A percentile compares a stretch with the other conserved stretches of the same genome.
phyloP scores from a whole-genome alignment of 1,284 basidiomycete genomes.

The Volvariella surrecta region DNA sequence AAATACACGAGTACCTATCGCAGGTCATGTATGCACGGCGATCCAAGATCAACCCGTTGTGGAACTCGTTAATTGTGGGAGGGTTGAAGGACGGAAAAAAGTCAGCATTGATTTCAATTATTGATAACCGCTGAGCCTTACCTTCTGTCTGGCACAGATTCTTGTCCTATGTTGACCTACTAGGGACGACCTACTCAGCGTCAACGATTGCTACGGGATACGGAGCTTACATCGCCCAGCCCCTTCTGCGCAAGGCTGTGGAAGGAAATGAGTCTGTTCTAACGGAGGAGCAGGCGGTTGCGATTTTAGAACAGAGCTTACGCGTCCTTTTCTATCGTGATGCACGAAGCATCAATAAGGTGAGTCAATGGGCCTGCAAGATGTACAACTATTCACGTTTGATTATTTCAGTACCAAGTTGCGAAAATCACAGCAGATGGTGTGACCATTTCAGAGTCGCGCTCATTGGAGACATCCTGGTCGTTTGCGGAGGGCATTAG shows the following conservation, averaged over 20 bases:
- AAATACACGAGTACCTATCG: slow-evolving; percentile 91
- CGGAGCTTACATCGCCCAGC: slow-evolving; percentile 92
- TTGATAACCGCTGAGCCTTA: neutral
- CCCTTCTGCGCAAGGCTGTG: slow-evolving; percentile 83
- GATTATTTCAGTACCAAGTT: slow-evolving; percentile 77
- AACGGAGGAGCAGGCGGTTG: slow-evolving; percentile 73
- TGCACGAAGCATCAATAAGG: slow-evolving; percentile 94
- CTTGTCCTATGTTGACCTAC: slow-evolving; percentile 92
- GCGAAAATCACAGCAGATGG: slow-evolving; percentile 82
- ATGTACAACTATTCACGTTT: neutral
- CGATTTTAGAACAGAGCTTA: slow-evolving; percentile 84
- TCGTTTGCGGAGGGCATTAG: slow-evolving; percentile 87
- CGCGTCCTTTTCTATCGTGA: slow-evolving; percentile 96
- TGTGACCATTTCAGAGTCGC: slow-evolving; percentile 75
- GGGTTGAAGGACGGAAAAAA: slow-evolving; percentile 77
- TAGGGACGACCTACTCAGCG: slow-evolving; percentile 92
- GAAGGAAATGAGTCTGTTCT: slow-evolving; percentile 76
- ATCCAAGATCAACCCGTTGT: slow-evolving; percentile 87
- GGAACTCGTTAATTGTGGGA: slow-evolving; percentile 95
- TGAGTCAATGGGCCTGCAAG: slow-evolving; percentile 24
- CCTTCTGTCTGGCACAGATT: too few species aligned
- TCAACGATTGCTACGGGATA: slow-evolving; percentile 97
- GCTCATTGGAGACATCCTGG: slow-evolving; percentile 78
- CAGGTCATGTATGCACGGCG: slow-evolving; percentile 89
- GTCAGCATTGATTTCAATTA: slow-evolving; percentile 27